Conservation (phyloP, 2,329 filamentous ascomycete species). For the Emmonsiellopsis sp. region DNA sequence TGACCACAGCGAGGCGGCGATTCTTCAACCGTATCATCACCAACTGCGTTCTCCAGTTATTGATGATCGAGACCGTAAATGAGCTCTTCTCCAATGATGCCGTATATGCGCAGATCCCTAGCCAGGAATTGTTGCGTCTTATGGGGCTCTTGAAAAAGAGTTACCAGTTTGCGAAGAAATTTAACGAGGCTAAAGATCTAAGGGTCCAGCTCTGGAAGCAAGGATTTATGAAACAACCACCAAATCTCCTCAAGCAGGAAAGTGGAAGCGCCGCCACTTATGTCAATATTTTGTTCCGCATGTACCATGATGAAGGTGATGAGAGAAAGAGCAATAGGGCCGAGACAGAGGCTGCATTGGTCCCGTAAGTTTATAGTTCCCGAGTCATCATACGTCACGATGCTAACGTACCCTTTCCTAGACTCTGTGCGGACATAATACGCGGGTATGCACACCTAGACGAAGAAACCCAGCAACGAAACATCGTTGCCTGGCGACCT, state of each 20-base stretch:
- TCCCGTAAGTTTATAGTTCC: slow-evolving; percentile 51
- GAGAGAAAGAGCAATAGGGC: slow-evolving; percentile 70
- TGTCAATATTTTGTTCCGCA: slow-evolving; percentile 87
- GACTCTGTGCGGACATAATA: slow-evolving; percentile 87
- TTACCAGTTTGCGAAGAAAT: slow-evolving; percentile 91
- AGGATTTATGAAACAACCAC: slow-evolving; percentile 99
- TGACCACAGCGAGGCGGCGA: slow-evolving; percentile 82
- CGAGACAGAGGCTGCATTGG: slow-evolving; percentile 83
- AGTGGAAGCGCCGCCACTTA: slow-evolving; percentile 88
- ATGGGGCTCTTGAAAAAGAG: slow-evolving; percentile 94
- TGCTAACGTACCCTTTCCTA: slow-evolving; percentile 21
- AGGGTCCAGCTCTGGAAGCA: slow-evolving; percentile 91
- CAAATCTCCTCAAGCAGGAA: slow-evolving; percentile 95
- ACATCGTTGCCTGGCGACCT: slow-evolving; percentile 93
- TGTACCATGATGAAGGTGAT: slow-evolving; percentile 85
- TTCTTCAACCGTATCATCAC: slow-evolving; percentile 99
- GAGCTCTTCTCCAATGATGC: slow-evolving; percentile 97
- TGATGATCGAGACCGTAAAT: slow-evolving; percentile 99
- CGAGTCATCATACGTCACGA: not conserved
- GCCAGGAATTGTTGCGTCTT: slow-evolving; percentile 74
- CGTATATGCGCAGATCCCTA: slow-evolving; percentile 90
- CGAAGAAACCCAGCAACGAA: slow-evolving; percentile 92
- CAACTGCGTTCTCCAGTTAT: slow-evolving; percentile 88
- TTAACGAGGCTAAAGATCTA: slow-evolving; percentile 95
- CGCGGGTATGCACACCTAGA: slow-evolving; percentile 76